Conservation (phyloP, 1,139 yeast genomes). For the Pichia terricola region DNA sequence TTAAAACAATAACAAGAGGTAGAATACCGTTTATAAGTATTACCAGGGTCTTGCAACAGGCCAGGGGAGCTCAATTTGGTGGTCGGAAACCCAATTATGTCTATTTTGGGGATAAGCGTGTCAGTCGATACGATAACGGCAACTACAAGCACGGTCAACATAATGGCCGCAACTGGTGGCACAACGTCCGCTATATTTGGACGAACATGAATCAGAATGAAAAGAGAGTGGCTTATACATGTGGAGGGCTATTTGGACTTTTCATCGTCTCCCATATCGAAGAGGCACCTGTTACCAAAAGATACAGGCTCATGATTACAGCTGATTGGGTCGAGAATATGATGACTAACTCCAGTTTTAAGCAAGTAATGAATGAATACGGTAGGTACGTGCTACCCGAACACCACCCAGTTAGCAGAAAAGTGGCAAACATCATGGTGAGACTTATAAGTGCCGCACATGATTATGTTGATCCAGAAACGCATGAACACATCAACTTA, state of each 20-base stretch:
- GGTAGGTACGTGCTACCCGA: conserved; percentile 39
- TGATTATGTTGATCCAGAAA: conserved; percentile 27
- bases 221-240: conserved; percentile 9
- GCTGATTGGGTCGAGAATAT: conserved; percentile 56
- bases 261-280: conserved; percentile 61
- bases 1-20: no score
- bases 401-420: conserved; percentile 43
- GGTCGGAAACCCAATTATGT: conserved; percentile 10
- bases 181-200: conserved; percentile 1
- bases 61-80: no score
- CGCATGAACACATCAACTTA: conserved; percentile 20
- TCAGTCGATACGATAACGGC: background rate
- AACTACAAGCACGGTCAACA: background rate
- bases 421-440: conserved; percentile 52
- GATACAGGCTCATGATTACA: conserved; percentile 66
- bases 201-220: conserved; percentile 9
- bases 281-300: conserved; percentile 73
- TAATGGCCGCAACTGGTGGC: background rate
- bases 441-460: conserved; percentile 54
- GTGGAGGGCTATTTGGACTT: conserved; percentile 25
- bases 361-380: conserved; percentile 46
- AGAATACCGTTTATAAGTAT: no score
- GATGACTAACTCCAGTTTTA: conserved; percentile 64
- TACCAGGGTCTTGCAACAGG: no score
- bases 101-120: conserved; percentile 15